Evolutionary conservation across 305 asterid species (phyloP), one percentile per base, ranked within the genome.

Genomic region (Lippia alba): DNA sequence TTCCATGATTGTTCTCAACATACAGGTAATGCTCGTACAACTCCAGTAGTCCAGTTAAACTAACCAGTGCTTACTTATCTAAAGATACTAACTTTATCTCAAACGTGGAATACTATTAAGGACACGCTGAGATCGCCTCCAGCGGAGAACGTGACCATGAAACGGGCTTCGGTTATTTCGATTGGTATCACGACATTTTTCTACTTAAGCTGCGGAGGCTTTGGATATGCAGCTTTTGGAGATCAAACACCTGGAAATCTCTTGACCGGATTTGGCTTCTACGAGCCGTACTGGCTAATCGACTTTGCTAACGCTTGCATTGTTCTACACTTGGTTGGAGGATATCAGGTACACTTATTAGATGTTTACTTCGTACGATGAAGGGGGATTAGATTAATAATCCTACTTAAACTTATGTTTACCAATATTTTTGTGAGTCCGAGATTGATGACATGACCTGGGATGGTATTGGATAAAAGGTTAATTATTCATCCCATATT

Each of bases 311-410:
- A 90, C 34, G 87, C 84, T 4, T 88, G 92, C 81, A 78, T 90
- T 36, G 81, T 88, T 61, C 64, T 90, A 3, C 96, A 90, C 74
- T 84, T 88, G 34, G 71, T 90, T 18, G 96, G 95, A 77, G 93
- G 91, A 18, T 90, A 88, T 78, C 95, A 88, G 92, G 96, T 89
- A 73, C 30, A n/a, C n/a, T n/a, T n/a, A n/a, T n/a, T n/a, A n/a
- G n/a, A n/a, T n/a, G n/a, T n/a, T n/a, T n/a, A n/a, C n/a, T n/a
- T n/a, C n/a, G n/a, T n/a, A n/a, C n/a, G n/a, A n/a, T n/a, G n/a
- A n/a, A n/a, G n/a, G n/a, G n/a, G n/a, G n/a, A n/a, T n/a, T n/a
- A n/a, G n/a, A n/a, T n/a, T n/a, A n/a, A n/a, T n/a, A n/a, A n/a
- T n/a, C n/a, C n/a, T n/a, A n/a, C n/a, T n/a, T n/a, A n/a, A n/a